Evolutionary conservation across 257 asterid species (phyloP).

Genomic region (Solanum pennellii): DNA sequence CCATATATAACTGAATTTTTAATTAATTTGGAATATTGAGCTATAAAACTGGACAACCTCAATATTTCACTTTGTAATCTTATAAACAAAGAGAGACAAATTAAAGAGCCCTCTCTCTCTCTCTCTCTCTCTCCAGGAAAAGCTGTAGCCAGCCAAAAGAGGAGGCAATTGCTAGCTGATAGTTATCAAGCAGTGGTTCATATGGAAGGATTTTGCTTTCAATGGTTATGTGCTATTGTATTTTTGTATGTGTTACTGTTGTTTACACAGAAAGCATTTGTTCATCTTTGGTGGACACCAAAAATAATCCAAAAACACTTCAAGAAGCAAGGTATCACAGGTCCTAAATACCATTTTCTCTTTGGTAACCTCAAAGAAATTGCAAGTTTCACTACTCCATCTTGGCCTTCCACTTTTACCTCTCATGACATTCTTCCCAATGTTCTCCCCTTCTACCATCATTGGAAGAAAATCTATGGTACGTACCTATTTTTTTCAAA

Average conservation of each 20-base stretch:
- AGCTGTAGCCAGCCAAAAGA: not conserved
- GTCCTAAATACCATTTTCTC: constrained; percentile 67
- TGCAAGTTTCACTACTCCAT: constrained; percentile 34
- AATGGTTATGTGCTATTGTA: constrained; percentile 23
- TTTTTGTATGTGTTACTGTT: constrained; percentile 36
- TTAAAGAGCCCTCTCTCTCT: not conserved
- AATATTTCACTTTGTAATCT: not conserved
- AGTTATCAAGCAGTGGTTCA: not conserved
- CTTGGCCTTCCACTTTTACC: constrained; percentile 44
- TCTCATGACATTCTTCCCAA: constrained; percentile 90
- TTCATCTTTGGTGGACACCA: constrained; percentile 78
- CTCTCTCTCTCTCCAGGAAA: not conserved
- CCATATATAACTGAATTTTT: not conserved
- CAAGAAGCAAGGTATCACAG: constrained; percentile 66
- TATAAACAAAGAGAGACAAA: not conserved
- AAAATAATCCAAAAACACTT: constrained; percentile 52
- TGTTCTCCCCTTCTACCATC: constrained; percentile 84
- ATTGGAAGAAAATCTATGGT: constrained; percentile 93
- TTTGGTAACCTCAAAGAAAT: constrained; percentile 83
- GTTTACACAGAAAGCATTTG: constrained; percentile 16
- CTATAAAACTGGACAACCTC: not conserved
- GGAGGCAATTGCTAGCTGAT: not conserved
- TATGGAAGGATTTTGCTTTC: constrained; percentile 21
- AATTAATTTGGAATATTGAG: not conserved
- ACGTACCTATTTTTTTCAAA: not conserved